Conservation (phyloP, 352 stramenopile genomes). For the Phytopythium ostracodes region DNA sequence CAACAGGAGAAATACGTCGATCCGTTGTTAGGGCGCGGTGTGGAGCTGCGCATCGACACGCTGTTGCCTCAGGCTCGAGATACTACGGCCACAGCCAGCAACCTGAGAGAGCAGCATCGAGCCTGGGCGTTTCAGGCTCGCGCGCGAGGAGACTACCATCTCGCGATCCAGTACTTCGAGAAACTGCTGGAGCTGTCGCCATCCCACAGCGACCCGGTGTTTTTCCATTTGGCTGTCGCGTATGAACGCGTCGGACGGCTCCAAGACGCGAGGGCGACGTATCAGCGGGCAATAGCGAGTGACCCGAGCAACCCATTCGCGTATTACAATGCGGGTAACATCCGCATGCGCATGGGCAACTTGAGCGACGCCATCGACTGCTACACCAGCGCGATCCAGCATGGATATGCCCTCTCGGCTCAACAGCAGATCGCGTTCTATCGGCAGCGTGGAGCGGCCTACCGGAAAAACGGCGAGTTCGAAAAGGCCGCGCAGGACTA, state of each 20-base stretch:
- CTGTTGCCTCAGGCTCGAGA: conserved; percentile 17
- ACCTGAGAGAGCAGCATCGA: conserved; percentile 31
- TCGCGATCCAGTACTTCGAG: conserved; percentile 36
- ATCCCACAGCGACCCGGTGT: conserved; percentile 10
- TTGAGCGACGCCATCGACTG: conserved; percentile 35
- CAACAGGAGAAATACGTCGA: conserved; percentile 42
- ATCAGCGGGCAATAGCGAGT: conserved; percentile 25
- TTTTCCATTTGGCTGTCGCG: conserved; percentile 48
- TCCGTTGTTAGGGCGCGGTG: conserved; percentile 40
- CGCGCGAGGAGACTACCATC: conserved; percentile 36
- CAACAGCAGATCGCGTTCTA: conserved; percentile 31
- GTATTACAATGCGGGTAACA: conserved; percentile 55
- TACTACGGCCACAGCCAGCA: conserved; percentile 31
- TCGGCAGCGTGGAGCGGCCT: conserved; percentile 44
- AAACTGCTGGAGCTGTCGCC: conserved; percentile 19
- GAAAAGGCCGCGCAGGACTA: conserved; percentile 64
- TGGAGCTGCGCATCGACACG: conserved; percentile 29
- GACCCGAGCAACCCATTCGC: conserved; percentile 29
- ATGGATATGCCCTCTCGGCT: conserved; percentile 6
- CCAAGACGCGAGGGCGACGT: conserved; percentile 23
- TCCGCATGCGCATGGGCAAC: conserved; percentile 35
- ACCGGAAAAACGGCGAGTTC: conserved; percentile 53
- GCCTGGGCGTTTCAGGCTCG: conserved; percentile 41
- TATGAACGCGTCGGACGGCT: conserved; percentile 43
- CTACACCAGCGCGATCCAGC: conserved; percentile 44